These are phyloP conservation scores for Eucalyptus camaldulensis DNA, from an alignment of 345 rosid species.

Conservation along the genomic window DNA sequence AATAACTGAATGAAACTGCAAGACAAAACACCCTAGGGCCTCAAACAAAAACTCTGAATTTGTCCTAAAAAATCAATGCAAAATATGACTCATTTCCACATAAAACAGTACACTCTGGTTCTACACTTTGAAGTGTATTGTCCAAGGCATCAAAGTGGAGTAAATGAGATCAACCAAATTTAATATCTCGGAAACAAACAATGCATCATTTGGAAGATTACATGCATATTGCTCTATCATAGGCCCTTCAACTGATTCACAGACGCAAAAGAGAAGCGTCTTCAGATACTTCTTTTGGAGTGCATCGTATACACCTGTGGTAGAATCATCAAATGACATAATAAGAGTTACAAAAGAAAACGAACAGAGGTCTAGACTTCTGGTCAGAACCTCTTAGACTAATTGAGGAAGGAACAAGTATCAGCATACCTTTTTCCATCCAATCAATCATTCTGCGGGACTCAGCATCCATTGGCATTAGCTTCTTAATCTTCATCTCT, in stretches of 20 bases:
- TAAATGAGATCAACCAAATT: neutral
- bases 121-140: neutral
- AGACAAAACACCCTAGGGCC: neutral
- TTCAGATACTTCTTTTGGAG: conserved; percentile 81
- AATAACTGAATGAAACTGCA: conserved; percentile 92
- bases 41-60: neutral
- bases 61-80: neutral
- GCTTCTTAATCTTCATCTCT: conserved; percentile 97
- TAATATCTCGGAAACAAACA: neutral
- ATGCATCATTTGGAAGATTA: conserved; percentile 6
- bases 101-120: neutral
- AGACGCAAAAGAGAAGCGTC: conserved; percentile 80
- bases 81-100: neutral
- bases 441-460: conserved; percentile 93
- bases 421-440: conserved; percentile 91
- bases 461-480: conserved; percentile 94
- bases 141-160: neutral
- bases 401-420: neutral
- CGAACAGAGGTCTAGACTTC: neutral
- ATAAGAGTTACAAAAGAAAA: neutral
- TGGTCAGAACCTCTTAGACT: neutral
- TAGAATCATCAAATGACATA: neutral
- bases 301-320: conserved; percentile 85
- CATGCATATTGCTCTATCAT: conserved; percentile 91
- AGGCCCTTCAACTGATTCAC: conserved; percentile 67